Percentiles rank a stretch among this genome's conserved stretches.
Conservation (phyloP, 345 rosid species). For the Eucalyptus albens region DNA sequence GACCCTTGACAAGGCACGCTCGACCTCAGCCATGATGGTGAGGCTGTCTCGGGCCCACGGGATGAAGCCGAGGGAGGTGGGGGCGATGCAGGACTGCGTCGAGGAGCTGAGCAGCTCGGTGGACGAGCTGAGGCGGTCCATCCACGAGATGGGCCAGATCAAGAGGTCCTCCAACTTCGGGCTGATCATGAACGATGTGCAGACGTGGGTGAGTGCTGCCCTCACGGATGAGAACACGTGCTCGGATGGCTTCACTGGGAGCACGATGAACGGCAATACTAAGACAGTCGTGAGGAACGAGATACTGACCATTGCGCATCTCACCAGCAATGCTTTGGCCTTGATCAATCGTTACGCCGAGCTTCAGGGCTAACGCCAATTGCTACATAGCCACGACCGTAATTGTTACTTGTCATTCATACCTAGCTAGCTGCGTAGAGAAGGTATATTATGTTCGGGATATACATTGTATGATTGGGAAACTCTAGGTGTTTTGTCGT, state of each 20-base stretch:
- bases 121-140: slow-evolving; percentile 2
- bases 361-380: neutral
- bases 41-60: neutral
- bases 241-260: slow-evolving; percentile 14
- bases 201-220: slow-evolving; percentile 32
- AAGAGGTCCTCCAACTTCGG: slow-evolving; percentile 3
- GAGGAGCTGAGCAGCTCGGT: slow-evolving; percentile 8
- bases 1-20: slow-evolving; percentile 1
- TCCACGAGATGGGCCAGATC: neutral
- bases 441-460: neutral
- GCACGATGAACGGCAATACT: slow-evolving; percentile 1
- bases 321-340: slow-evolving; percentile 21
- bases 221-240: slow-evolving; percentile 33
- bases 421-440: neutral
- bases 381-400: neutral
- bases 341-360: slow-evolving; percentile 10
- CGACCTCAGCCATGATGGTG: slow-evolving; percentile 2
- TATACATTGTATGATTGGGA: neutral
- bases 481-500: neutral
- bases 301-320: slow-evolving; percentile 6
- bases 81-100: slow-evolving; percentile 20
- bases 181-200: slow-evolving; percentile 4
- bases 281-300: neutral
- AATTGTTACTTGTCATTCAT: neutral
- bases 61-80: slow-evolving; percentile 5